A percentile compares a stretch with the other conserved stretches of the same genome.
These are phyloP conservation scores for Kandelia obovata DNA, from an alignment of 345 rosid species.

Conservation along the genomic window DNA sequence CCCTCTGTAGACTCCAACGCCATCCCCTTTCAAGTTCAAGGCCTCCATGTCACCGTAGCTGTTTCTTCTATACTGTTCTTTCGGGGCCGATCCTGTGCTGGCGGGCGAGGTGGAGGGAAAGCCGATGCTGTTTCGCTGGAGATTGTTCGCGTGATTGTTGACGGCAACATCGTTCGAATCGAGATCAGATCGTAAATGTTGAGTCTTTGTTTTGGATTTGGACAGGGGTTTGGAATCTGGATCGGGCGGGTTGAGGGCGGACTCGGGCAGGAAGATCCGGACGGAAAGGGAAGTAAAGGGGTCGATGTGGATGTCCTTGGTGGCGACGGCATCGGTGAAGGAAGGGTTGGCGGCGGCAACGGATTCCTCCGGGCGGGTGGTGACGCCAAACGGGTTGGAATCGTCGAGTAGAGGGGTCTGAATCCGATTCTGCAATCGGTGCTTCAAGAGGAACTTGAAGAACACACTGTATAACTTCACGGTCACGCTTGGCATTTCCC, in stretches of 20 bases:
- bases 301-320: slow-evolving; percentile 72
- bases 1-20: slow-evolving; percentile 50
- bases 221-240: slow-evolving; percentile 26
- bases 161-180: neutral
- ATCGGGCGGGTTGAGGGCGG: slow-evolving; percentile 46
- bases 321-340: slow-evolving; percentile 57
- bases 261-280: slow-evolving; percentile 65
- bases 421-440: slow-evolving; percentile 41
- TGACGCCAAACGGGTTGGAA: slow-evolving; percentile 44
- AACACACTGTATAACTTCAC: slow-evolving; percentile 56
- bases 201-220: slow-evolving; percentile 3
- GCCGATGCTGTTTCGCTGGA: slow-evolving; percentile 58
- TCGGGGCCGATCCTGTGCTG: neutral
- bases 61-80: slow-evolving; percentile 38
- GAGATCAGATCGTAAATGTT: neutral
- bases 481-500: slow-evolving; percentile 53
- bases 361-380: slow-evolving; percentile 55
- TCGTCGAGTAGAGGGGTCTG: slow-evolving; percentile 25
- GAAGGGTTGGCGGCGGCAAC: slow-evolving; percentile 50
- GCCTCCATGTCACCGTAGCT: slow-evolving; percentile 23
- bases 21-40: slow-evolving; percentile 39
- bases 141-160: neutral
- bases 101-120: slow-evolving; percentile 6
- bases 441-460: slow-evolving; percentile 59
- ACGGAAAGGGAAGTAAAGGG: slow-evolving; percentile 56